Evolutionary conservation across 73 alveolate genomes (phyloP), one percentile per base, ranked within the genome.

Genomic region (Paramecium sexaurelia): DNA sequence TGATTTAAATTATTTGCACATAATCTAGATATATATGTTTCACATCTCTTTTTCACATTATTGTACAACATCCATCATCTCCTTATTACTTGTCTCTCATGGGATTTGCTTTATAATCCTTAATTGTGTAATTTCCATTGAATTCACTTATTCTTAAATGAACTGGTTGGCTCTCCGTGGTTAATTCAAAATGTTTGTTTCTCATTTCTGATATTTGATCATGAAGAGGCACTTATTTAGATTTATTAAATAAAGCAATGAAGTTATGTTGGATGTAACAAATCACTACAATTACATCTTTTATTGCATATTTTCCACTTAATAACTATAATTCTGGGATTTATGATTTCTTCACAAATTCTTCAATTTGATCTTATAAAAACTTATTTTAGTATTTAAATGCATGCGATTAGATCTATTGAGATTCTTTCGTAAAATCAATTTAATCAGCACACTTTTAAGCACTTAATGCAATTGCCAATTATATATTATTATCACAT

Each of bases 221-320:
- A 61, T 26, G 22, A 11, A 61, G 7, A 10, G 47, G 45, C 24
- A 24, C 11, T 61, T 61, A 13, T 8, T 61, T 61, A 11, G 83
- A 61, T 61, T 61, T 26, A 32, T 32, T 32, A 24, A 61, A 6
- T 32, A 61, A 27, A 3, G 83, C 39, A 61, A 61, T 61, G 83
- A 61, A 61, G 7, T 61, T 26, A 61, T 61, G 83, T 32, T 61
- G 20, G 11, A 78, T 24, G 20, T 78, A 41, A 9, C 73, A 56
- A 41, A 78, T 78, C 39, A 20, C 51, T 11, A 39, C 19, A 0
- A 78, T 17, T 5, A 22, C 75, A 45, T 78, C 75, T 13, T 61
- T 43, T 24, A 78, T 40, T 78, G 90, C 90, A 13, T 45, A 39
- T 13, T n/a, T 78, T 20, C 75, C 90, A 78, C 90, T 45, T n/a